Evolutionary conservation across 768 basidiomycete genomes (phyloP).

Genomic region (Myochromella boudieri): DNA sequence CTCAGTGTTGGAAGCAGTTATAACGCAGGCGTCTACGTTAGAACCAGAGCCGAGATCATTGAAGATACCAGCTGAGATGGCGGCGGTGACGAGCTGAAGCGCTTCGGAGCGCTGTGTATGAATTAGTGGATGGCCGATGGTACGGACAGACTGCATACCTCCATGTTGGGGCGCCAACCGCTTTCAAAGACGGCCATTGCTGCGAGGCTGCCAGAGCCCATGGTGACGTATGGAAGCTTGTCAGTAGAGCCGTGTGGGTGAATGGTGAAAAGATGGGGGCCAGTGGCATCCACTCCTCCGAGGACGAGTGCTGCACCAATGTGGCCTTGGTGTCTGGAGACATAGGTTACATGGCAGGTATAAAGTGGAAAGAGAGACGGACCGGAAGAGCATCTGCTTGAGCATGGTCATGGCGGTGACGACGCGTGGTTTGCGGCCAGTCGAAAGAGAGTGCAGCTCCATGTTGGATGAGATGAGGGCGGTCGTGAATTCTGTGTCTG

Average conservation of each 20-base stretch:
- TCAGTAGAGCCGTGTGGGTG: slow-evolving; percentile 97
- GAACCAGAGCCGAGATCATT: slow-evolving; percentile 98
- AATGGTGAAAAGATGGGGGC: slow-evolving; percentile 94
- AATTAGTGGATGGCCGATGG: background rate
- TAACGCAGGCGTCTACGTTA: slow-evolving; percentile 97
- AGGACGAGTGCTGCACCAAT: slow-evolving; percentile 95
- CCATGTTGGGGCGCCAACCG: slow-evolving; percentile 78
- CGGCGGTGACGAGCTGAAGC: slow-evolving; percentile 77
- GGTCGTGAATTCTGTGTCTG: slow-evolving; percentile 94
- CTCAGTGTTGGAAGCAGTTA: slow-evolving; percentile 83
- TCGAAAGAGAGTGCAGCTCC: slow-evolving; percentile 87
- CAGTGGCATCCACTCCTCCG: slow-evolving; percentile 93
- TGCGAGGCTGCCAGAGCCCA: slow-evolving; percentile 95
- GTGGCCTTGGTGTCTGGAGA: slow-evolving; percentile 81
- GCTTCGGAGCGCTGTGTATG: slow-evolving; percentile 70
- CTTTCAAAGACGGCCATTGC: slow-evolving; percentile 99
- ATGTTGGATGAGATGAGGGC: slow-evolving; percentile 96
- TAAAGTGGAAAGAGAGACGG: slow-evolving; percentile 15
- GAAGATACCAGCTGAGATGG: slow-evolving; percentile 96
- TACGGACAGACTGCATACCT: slow-evolving; percentile 44
- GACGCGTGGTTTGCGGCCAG: slow-evolving; percentile 88
- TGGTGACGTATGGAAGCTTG: slow-evolving; percentile 97
- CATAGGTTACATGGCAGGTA: background rate
- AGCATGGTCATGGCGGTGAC: slow-evolving; percentile 99
- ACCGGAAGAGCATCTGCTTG: slow-evolving; percentile 94